A percentile compares a stretch with the other conserved stretches of the same genome.
Conservation (phyloP, 768 basidiomycete species). For the Russula emetica region DNA sequence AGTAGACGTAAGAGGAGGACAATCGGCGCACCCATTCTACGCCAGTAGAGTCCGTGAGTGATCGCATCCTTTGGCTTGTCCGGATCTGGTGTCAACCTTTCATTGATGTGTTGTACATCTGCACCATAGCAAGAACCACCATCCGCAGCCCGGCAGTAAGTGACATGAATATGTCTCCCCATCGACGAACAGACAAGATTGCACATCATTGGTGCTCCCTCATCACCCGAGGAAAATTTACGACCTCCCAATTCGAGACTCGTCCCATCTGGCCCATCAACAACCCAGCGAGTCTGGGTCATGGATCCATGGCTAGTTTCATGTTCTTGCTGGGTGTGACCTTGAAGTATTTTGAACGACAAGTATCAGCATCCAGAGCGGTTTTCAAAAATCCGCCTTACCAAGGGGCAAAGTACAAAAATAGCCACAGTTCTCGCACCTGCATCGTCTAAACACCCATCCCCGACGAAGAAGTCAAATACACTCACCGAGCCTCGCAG, state of each 20-base stretch:
- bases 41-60: conserved; percentile 55
- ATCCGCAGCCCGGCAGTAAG: conserved; percentile 46
- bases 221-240: conserved; percentile 50
- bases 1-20: conserved; percentile 14
- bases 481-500: conserved; percentile 44
- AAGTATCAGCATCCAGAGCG: not conserved
- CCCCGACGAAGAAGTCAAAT: not conserved
- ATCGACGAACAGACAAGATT: conserved; percentile 50
- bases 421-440: conserved; percentile 54
- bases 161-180: conserved; percentile 57
- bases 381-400: conserved; percentile 28
- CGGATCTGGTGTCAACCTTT: conserved; percentile 44
- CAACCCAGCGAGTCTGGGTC: conserved; percentile 53
- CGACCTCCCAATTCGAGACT: conserved; percentile 52
- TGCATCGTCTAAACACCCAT: conserved; percentile 30
- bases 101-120: conserved; percentile 45
- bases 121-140: conserved; percentile 39
- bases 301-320: conserved; percentile 63
- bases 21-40: conserved; percentile 45
- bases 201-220: conserved; percentile 63
- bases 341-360: conserved; percentile 32
- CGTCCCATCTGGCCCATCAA: conserved; percentile 51
- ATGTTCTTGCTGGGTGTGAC: conserved; percentile 56
- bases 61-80: conserved; percentile 49
- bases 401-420: conserved; percentile 55